Evolutionary conservation across 192 early-diverging fungal genomes (phyloP).

Genomic region (Geranomyces variabilis): DNA sequence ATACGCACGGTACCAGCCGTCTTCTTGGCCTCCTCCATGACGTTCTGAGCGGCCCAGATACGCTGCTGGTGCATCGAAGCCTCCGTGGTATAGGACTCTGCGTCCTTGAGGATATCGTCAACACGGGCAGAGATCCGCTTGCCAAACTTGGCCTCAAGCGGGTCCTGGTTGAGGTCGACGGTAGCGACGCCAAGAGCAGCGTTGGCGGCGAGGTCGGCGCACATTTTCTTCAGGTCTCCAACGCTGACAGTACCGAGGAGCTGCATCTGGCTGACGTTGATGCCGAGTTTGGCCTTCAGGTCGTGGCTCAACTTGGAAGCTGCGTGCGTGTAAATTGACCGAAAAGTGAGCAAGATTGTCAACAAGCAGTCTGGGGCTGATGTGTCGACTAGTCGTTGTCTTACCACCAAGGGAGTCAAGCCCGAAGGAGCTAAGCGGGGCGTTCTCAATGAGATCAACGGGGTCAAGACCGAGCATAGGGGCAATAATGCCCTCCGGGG

Average conservation of each 20-base stretch:
- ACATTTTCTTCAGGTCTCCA: conserved; percentile 23
- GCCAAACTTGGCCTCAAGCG: conserved; percentile 1
- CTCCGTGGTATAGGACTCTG: conserved; percentile 1
- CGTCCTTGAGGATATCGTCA: conserved; percentile 1
- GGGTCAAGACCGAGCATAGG: conserved; percentile 7
- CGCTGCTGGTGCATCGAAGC: conserved; percentile 20
- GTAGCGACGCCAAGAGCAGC: background rate
- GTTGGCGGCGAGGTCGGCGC: conserved; percentile 2
- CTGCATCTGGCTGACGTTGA: conserved; percentile 16
- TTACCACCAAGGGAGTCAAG: conserved; percentile 1
- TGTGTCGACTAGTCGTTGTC: background rate
- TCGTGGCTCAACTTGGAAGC: conserved; percentile 16
- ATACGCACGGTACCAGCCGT: background rate
- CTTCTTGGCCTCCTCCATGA: background rate
- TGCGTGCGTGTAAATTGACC: background rate
- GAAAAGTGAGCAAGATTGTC: background rate
- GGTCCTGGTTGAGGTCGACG: background rate
- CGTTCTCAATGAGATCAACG: background rate
- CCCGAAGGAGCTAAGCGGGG: conserved; percentile 10
- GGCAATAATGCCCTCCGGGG: background rate
- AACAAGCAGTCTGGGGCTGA: background rate
- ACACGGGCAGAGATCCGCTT: background rate
- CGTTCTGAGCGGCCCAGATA: conserved; percentile 20
- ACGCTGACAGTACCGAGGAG: conserved; percentile 15
- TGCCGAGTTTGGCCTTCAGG: conserved; percentile 18